A percentile compares a stretch with the other conserved stretches of the same genome.
These are phyloP conservation scores for Fusarium humuli DNA, from an alignment of 2,329 filamentous ascomycete genomes.

Conservation along the genomic window DNA sequence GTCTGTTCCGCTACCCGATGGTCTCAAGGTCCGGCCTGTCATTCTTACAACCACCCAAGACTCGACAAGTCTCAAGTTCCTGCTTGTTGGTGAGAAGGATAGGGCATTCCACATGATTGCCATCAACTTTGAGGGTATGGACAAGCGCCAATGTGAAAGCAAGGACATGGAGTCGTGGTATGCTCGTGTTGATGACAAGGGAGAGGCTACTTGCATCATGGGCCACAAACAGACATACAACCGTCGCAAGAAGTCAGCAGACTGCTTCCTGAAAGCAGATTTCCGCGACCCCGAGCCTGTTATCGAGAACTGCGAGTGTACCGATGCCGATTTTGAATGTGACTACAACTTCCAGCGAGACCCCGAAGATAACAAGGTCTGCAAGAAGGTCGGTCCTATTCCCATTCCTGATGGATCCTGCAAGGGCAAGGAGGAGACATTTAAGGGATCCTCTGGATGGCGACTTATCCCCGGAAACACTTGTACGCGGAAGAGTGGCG, in stretches of 20 bases:
- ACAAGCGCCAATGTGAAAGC: constrained; percentile 81
- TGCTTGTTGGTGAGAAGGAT: constrained; percentile 75
- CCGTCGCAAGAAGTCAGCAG: constrained; percentile 85
- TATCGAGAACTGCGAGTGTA: constrained; percentile 83
- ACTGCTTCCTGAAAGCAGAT: constrained; percentile 89
- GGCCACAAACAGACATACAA: constrained; percentile 90
- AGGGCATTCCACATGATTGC: constrained; percentile 74
- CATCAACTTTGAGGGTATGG: constrained; percentile 85
- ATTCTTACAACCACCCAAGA: constrained; percentile 90
- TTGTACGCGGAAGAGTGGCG: constrained; percentile 70
- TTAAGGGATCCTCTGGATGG: constrained; percentile 89
- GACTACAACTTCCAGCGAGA: constrained; percentile 88
- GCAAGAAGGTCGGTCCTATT: constrained; percentile 72
- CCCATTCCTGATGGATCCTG: constrained; percentile 78
- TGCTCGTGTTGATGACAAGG: constrained; percentile 82
- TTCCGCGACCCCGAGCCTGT: constrained; percentile 82
- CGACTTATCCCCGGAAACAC: constrained; percentile 87
- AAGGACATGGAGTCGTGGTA: constrained; percentile 90
- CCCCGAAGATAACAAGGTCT: constrained; percentile 73
- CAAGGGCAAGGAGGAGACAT: constrained; percentile 75
- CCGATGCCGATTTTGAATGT: constrained; percentile 90
- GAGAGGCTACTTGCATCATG: constrained; percentile 90
- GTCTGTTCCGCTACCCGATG: constrained; percentile 73
- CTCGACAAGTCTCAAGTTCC: constrained; percentile 91
- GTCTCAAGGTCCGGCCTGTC: constrained; percentile 74